phyloP scores from a whole-genome alignment of 768 basidiomycete species.

The Leccinum subtestaceum region DNA sequence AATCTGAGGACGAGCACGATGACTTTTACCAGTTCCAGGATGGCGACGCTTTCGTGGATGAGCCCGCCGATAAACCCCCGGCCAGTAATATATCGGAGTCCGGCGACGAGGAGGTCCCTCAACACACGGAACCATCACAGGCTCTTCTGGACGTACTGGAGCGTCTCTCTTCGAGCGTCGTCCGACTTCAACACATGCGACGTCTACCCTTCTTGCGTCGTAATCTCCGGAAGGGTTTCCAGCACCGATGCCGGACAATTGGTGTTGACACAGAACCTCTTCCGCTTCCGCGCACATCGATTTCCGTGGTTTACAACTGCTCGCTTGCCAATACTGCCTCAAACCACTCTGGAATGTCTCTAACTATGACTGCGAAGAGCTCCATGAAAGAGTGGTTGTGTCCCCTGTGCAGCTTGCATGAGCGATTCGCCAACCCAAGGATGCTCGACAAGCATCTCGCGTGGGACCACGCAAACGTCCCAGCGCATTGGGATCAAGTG shows the following conservation, averaged over 20 bases:
- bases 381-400: conserved; percentile 43
- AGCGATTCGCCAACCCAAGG: conserved; percentile 38
- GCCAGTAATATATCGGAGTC: conserved; percentile 10
- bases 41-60: conserved; percentile 2
- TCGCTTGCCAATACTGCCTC: conserved; percentile 6
- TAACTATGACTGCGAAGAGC: conserved; percentile 15
- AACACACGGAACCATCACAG: conserved; percentile 29
- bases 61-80: neutral
- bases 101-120: neutral
- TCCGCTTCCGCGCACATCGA: conserved; percentile 15
- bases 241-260: conserved; percentile 36
- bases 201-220: conserved; percentile 57
- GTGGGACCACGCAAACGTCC: conserved; percentile 47
- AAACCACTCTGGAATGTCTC: conserved; percentile 12
- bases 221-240: conserved; percentile 50
- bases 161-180: conserved; percentile 26
- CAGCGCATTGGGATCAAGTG: conserved; percentile 37
- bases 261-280: conserved; percentile 34
- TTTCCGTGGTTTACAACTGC: conserved; percentile 26
- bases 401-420: conserved; percentile 52
- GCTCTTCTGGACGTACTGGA: conserved; percentile 37
- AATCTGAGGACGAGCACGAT: conserved; percentile 4
- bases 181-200: conserved; percentile 37
- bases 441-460: conserved; percentile 48
- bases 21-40: neutral